A percentile compares a stretch with the other conserved stretches of the same genome.
Conservation (phyloP, 73 alveolate species). For the Paramecium sonneborni region DNA sequence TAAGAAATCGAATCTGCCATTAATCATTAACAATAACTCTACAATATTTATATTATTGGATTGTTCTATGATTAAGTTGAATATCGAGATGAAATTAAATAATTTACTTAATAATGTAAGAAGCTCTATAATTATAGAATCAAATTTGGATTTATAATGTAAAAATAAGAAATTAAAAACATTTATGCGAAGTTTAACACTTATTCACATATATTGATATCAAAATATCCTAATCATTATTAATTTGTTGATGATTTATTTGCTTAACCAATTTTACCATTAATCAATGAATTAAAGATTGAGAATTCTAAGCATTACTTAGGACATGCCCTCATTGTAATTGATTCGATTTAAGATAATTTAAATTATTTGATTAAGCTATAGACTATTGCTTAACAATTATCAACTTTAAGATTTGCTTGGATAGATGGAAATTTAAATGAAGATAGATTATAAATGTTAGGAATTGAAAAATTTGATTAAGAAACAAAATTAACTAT, state of each 20-base stretch:
- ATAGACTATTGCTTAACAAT: background rate
- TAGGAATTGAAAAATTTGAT: constrained; percentile 51
- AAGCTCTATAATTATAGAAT: background rate
- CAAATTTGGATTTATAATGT: background rate
- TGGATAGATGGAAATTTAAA: constrained; percentile 43
- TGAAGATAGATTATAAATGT: constrained; percentile 39
- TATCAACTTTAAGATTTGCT: background rate
- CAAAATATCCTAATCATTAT: background rate
- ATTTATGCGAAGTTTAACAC: background rate
- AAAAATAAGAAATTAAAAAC: background rate
- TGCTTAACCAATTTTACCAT: background rate
- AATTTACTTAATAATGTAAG: background rate
- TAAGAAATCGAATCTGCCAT: no score
- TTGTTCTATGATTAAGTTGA: background rate
- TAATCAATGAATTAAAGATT: background rate
- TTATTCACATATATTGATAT: background rate
- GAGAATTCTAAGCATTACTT: background rate
- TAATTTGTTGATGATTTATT: background rate
- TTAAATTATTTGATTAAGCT: background rate
- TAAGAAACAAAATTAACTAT: background rate
- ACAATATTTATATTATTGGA: background rate
- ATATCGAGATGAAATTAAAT: background rate
- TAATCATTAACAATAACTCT: background rate
- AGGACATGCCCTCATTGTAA: background rate
- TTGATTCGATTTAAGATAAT: background rate